Evolutionary conservation across 140 eudicot species (phyloP).

Genomic region (Cichorium intybus): DNA sequence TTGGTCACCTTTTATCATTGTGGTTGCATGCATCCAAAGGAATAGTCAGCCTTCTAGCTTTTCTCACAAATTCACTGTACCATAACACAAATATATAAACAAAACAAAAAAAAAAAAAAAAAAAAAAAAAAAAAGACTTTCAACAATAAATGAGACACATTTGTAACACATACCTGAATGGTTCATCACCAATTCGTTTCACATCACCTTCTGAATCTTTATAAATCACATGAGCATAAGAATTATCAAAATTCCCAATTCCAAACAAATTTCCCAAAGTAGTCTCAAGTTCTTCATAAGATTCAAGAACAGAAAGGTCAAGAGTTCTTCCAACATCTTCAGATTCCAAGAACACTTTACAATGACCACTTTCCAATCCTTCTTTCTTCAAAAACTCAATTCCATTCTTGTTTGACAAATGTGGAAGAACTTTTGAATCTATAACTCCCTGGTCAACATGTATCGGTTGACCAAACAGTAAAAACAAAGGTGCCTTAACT

Average conservation of each 20-base stretch:
- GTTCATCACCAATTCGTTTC: constrained; percentile 68
- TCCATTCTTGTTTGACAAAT: constrained; percentile 20
- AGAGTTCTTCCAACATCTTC: constrained; percentile 69
- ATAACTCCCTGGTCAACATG: constrained; percentile 65
- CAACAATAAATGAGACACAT: not conserved
- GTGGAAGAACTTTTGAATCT: constrained; percentile 18
- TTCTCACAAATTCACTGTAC: constrained; percentile 56
- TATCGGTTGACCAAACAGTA: constrained; percentile 84
- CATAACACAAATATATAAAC: not conserved
- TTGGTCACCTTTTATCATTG: constrained; percentile 43
- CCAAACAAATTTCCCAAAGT: constrained; percentile 60
- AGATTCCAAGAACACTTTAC: constrained; percentile 74
- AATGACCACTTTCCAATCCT: constrained; percentile 55
- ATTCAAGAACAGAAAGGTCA: constrained; percentile 59
- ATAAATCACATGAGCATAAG: constrained; percentile 40
- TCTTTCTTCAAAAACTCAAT: constrained; percentile 28
- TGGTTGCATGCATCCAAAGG: constrained; percentile 42
- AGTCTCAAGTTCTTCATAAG: constrained; percentile 53
- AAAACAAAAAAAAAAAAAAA: not conserved
- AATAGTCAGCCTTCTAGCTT: constrained; percentile 64
- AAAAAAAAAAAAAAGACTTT: not conserved
- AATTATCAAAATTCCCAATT: constrained; percentile 40
- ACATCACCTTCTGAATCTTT: constrained; percentile 53
- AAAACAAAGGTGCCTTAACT: constrained; percentile 48
- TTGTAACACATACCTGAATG: constrained; percentile 47